These are phyloP conservation scores for Eutypella sp. DNA, from an alignment of 2,329 filamentous ascomycete genomes.

Conservation along the genomic window DNA sequence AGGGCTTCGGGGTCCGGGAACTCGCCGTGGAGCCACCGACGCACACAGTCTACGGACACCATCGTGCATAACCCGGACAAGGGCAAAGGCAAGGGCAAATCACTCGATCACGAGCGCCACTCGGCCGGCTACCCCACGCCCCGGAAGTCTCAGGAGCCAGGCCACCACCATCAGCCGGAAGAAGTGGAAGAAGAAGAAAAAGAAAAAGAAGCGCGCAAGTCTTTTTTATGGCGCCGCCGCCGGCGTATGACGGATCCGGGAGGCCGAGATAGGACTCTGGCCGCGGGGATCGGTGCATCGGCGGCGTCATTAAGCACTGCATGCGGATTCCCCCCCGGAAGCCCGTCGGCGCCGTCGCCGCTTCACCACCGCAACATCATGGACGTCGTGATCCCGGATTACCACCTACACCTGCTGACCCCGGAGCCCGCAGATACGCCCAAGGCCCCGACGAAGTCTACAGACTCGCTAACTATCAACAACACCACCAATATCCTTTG, in stretches of 20 bases:
- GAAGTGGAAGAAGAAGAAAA: neutral
- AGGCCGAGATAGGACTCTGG: conserved; percentile 8
- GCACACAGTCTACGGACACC: conserved; percentile 21
- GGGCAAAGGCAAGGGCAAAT: neutral
- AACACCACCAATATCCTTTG: conserved; percentile 3
- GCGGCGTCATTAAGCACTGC: conserved; percentile 3
- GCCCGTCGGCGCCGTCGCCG: too few relatives aligned
- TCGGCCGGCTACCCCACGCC: too few relatives aligned
- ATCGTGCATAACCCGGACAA: conserved; percentile 18
- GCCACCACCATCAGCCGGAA: too few relatives aligned
- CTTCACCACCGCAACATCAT: too few relatives aligned
- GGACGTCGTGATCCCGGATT: conserved; percentile 23
- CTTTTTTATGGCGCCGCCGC: conserved; percentile 29
- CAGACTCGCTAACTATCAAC: too few relatives aligned
- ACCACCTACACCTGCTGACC: conserved; percentile 17
- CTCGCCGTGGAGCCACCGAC: too few relatives aligned
- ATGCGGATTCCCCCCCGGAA: conserved; percentile 9
- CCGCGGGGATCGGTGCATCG: conserved; percentile 9
- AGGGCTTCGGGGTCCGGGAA: too few relatives aligned
- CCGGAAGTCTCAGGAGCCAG: too few relatives aligned
- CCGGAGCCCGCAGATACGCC: conserved; percentile 7
- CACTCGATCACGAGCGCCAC: too few relatives aligned
- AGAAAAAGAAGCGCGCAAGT: conserved; percentile 15
- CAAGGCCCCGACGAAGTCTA: conserved; percentile 7
- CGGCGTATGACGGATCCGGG: conserved; percentile 21